Base-by-base conservation (phyloP, 306 rosid species). In the Hippophae rhamnoides region DNA sequence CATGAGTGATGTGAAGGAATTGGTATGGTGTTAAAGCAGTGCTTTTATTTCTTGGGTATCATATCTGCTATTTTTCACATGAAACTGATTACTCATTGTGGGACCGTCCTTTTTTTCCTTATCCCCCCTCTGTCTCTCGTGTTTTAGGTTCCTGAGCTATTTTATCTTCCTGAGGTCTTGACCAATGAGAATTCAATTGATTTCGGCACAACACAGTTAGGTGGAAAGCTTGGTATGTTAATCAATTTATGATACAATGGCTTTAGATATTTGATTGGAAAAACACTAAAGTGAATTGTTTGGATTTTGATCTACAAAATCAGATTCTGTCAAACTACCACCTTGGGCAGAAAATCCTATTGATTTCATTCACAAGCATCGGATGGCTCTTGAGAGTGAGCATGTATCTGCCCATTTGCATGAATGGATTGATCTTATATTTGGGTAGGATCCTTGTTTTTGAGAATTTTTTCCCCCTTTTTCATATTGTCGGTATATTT, bases 381-480 rank as follows among this genome's bases (percentile, higher is more conserved):
- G 76, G 71, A 82, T 76, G 90, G 99, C 99, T 80, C 95, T 92
- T 48, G 99, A 92, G 81, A 92, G 96, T 8, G 96, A 92, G 66
- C 83, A 83, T 47, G 96, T 74, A 62, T 92, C 99, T 76, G 83
- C 85, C 53, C 89, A 88, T 75, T 77, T 92, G 79, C 96, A 92
- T 76, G 99, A 92, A 73, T 92, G 99, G 99, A 84, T 92, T 69
- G 99, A 92, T 83, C 96, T 92, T 66, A 76, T 92, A 61, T 92
- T 88, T 53, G 99, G 99, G 99, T 92, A 80, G 56, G 82, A 58
- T 62, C 67, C 47, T 58, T 43, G 18, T 10, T 44, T 56, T 72
- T 48, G 48, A 57, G 6, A 6, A 2, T 42, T 52, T 56, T 57
- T 26, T 38, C 23, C 1, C 13, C 9, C 27, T 51, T 38, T 18